Conservation (phyloP, 768 basidiomycete genomes). For the Pleurotus ostreatus region DNA sequence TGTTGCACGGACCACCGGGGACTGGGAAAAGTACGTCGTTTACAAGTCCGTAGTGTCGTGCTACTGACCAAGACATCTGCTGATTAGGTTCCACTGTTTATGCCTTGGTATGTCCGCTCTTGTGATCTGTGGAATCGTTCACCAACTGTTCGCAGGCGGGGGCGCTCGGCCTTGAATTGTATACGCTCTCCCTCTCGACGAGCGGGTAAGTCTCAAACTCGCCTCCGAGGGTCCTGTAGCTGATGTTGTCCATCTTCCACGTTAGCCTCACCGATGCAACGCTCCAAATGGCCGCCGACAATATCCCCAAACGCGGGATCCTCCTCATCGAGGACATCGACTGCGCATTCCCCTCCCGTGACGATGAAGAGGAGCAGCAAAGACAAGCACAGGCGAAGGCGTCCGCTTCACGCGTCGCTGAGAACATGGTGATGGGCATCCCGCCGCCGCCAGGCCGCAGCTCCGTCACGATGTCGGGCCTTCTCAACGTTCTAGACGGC, state of each 20-base stretch:
- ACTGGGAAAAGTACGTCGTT: conserved; percentile 50
- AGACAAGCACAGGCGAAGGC: not conserved
- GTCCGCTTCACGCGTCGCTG: too few species aligned
- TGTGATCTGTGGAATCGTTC: not conserved
- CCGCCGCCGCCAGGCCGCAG: conserved; percentile 11
- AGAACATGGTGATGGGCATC: too few species aligned
- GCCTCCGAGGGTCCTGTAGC: too few species aligned
- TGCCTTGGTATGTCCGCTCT: conserved; percentile 32
- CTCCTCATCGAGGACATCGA: conserved; percentile 61
- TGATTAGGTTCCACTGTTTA: conserved; percentile 47
- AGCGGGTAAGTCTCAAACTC: conserved; percentile 27
- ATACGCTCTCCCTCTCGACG: conserved; percentile 50
- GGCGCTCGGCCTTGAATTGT: conserved; percentile 84
- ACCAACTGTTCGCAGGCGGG: conserved; percentile 29
- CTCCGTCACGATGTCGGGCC: conserved; percentile 47
- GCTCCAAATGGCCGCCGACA: conserved; percentile 40
- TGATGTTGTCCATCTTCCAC: accelerated
- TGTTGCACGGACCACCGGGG: conserved; percentile 57
- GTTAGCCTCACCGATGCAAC: conserved; percentile 45
- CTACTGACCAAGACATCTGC: not conserved
- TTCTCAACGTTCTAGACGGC: conserved; percentile 58
- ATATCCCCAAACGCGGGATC: conserved; percentile 48
- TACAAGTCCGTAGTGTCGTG: not conserved
- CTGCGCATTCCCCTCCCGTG: conserved; percentile 49
- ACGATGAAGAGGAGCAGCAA: conserved; percentile 28